Evolutionary conservation across 495 filamentous ascomycete species (phyloP), one percentile per base, ranked within the genome.

Genomic region (Sordaria brevicollis): DNA sequence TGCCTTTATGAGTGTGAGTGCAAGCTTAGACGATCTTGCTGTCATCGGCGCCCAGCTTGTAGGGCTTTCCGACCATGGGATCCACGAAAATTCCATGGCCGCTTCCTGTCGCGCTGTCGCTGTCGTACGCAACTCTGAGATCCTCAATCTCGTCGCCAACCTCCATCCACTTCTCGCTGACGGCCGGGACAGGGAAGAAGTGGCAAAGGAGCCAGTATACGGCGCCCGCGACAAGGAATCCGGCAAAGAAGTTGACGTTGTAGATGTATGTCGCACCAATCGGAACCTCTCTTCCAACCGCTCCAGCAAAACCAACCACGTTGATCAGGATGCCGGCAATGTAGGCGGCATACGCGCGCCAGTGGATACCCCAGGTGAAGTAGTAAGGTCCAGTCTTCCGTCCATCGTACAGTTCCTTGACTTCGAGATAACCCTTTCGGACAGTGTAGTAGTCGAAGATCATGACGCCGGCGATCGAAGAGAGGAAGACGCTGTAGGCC

Each of bases 401-500:
- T 25, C 87, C 90, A 65, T 89, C 90, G 83, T 96, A 97, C 1
- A 97, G 87, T 35, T 92, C 89, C 71, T 86, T 88, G 72, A 94
- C 84, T 72, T 93, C 85, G 17, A 94, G 85, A 77, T 94, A 97
- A 41, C 94, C 94, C 35, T 85, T 87, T 70, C 93, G 92, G 21
- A 97, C 92, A 70, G 92, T 72, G 80, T 97, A 97, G 84, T 97
- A 97, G 80, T 97, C 94, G 78, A 82, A 88, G 75, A 93, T 84
- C 76, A 97, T 95, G 69, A 96, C 92, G 19, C 93, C 94, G 15
- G 93, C 94, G 74, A 97, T 95, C 39, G 92, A 92, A 65, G 91
- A 94, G 31, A 97, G 88, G 82, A 97, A 97, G 71, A 97, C 92
- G n/a, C 92, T 93, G 82, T 97, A 97, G 31, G 94, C 91, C 13